These are phyloP conservation scores for Deakozyma indianensis DNA, from an alignment of 805 yeast genomes.

Conservation along the genomic window DNA sequence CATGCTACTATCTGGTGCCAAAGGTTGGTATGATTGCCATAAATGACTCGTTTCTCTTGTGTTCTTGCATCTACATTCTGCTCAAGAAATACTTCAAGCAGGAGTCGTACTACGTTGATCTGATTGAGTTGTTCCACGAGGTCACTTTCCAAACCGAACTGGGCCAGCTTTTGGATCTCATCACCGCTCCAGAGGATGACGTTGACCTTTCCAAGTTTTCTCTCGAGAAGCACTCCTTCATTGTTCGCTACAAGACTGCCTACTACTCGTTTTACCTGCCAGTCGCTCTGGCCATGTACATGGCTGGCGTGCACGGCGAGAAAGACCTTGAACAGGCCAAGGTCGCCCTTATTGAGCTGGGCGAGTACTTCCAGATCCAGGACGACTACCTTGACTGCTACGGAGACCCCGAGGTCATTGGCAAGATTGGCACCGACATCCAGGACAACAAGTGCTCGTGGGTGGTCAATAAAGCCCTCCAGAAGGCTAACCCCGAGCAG, in stretches of 20 bases:
- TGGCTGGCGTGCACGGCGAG: conserved; percentile 63
- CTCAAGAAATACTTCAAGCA: conserved; percentile 77
- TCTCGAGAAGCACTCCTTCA: conserved; percentile 80
- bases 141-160: conserved; percentile 95
- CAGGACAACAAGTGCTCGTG: conserved; percentile 98
- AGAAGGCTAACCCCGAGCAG: conserved; percentile 65
- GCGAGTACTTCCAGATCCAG: conserved; percentile 97
- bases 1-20: conserved; percentile 82
- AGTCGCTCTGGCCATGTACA: conserved; percentile 90
- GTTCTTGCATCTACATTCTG: conserved; percentile 80
- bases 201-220: conserved; percentile 84
- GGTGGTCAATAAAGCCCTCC: conserved; percentile 88
- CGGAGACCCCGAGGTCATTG: conserved; percentile 94
- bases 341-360: conserved; percentile 82
- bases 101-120: conserved; percentile 75
- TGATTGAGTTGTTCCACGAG: conserved; percentile 90
- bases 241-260: conserved; percentile 94
- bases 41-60: conserved; percentile 94
- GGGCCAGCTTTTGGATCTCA: conserved; percentile 89
- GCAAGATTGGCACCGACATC: conserved; percentile 97
- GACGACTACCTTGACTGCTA: conserved; percentile 95
- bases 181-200: conserved; percentile 92
- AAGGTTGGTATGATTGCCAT: conserved; percentile 88
- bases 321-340: conserved; percentile 75
- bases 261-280: conserved; percentile 95